Evolutionary conservation across 805 yeast species (phyloP), one percentile per base, ranked within the genome.

Genomic region (Vanderwaltozyma yarrowii): DNA sequence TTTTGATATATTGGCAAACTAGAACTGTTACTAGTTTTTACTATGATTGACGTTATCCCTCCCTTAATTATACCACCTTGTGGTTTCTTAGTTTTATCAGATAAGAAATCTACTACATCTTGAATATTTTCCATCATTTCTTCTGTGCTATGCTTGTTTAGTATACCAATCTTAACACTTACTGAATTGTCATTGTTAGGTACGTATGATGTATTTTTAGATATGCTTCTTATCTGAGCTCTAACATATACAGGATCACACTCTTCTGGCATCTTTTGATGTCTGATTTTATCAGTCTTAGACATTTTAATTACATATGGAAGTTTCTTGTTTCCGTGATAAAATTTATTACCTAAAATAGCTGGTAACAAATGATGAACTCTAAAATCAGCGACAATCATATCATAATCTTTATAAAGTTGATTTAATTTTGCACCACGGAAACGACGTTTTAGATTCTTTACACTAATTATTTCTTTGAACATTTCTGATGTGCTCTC

Each of bases 261-360:
- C 39, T 74, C 64, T 41, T 76, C 80, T 40, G 69, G 74, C 49
- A 71, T 70, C 41, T 73, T 71, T 30, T 66, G 64, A 9, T 56
- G 55, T 28, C 53, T 52, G 48, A 40, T 58, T 52, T 34, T 63
- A 42, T 42, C 44, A 14, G 49, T 52, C 33, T 45, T 58, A 4
- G 59, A 56, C 78, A 81, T 70, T 50, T 78, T 80, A 3, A 83
- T 54, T 67, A 80, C 73, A 45, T 69, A 71, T 2, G 94, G 94
- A 14, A 78, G 63, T 47, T 76, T 79, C 47, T 74, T 78, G 44
- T 75, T 75, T 41, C 74, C 76, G 39, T 69, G 70, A 59, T 75
- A 80, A 51, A 82, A 81, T 38, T 65, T 70, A 5, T 69, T 65
- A 1, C 83, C 82, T 26, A 84, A 58, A 0, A 80, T 56, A 2